phyloP scores from a whole-genome alignment of 805 yeast genomes.

The Saccharomyces kudriavzevii region DNA sequence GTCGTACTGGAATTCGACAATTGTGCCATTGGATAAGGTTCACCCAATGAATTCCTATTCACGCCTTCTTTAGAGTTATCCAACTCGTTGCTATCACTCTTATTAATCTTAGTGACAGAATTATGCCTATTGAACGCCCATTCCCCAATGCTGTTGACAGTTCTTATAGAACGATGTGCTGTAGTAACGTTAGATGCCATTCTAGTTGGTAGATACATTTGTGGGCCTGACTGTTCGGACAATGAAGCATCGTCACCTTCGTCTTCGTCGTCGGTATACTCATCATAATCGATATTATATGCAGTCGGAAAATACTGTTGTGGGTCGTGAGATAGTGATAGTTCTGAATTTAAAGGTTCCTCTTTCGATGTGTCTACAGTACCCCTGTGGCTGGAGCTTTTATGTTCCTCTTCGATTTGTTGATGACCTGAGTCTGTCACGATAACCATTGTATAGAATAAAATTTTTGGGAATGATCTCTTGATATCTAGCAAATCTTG shows the following conservation, averaged over 20 bases:
- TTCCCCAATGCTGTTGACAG: slow-evolving; percentile 27
- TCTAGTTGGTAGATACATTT: slow-evolving; percentile 20
- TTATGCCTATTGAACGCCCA: slow-evolving; percentile 17
- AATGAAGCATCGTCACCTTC: slow-evolving; percentile 20
- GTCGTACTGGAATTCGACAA: background rate
- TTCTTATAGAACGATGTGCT: slow-evolving; percentile 26
- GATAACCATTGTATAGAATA: slow-evolving; percentile 18
- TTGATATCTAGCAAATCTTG: slow-evolving; percentile 12
- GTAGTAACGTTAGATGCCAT: slow-evolving; percentile 20
- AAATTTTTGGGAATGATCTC: slow-evolving; percentile 8
- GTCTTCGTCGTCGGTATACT: slow-evolving; percentile 11
- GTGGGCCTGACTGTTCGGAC: slow-evolving; percentile 9
- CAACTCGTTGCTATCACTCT: slow-evolving; percentile 9
- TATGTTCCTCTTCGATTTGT: background rate
- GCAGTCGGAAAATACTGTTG: slow-evolving; percentile 8
- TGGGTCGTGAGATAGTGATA: slow-evolving; percentile 8
- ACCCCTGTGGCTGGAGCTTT: background rate
- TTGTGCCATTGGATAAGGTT: background rate
- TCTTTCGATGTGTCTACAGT: background rate
- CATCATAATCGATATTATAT: slow-evolving; percentile 1
- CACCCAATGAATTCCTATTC: slow-evolving; percentile 1
- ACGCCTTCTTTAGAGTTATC: slow-evolving; percentile 14
- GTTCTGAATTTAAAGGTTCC: slow-evolving; percentile 1
- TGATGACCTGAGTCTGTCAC: background rate
- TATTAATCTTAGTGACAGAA: slow-evolving; percentile 9